Evolutionary conservation across 1,139 yeast species (phyloP).

Genomic region (Geotrichum cucujoidarum): DNA sequence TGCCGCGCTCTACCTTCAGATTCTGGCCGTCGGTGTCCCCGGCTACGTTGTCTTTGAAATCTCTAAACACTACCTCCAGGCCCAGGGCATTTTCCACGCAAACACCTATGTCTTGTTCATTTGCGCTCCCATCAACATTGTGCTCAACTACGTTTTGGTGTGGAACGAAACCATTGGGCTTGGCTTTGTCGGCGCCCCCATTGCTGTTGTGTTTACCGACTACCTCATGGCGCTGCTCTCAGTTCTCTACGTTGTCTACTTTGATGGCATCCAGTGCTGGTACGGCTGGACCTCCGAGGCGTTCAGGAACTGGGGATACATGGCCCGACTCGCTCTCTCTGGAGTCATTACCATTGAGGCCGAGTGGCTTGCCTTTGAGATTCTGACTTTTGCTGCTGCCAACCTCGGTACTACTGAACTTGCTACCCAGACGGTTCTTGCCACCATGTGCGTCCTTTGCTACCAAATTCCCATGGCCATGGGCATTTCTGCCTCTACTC

Average conservation of each 20-base stretch:
- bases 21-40: conserved; percentile 72
- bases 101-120: conserved; percentile 71
- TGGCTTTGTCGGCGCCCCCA: conserved; percentile 65
- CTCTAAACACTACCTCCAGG: conserved; percentile 76
- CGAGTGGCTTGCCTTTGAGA: conserved; percentile 80
- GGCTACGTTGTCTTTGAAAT: conserved; percentile 80
- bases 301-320: conserved; percentile 52
- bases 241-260: conserved; percentile 47
- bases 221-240: conserved; percentile 57
- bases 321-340: conserved; percentile 65
- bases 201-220: conserved; percentile 56
- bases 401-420: conserved; percentile 73
- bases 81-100: conserved; percentile 90
- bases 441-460: conserved; percentile 70
- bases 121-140: conserved; percentile 74
- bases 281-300: conserved; percentile 50
- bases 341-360: conserved; percentile 84
- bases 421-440: conserved; percentile 84
- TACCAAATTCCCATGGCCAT: conserved; percentile 86
- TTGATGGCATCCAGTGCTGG: conserved; percentile 73
- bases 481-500: conserved; percentile 77
- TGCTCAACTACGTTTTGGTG: conserved; percentile 68
- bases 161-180: conserved; percentile 62
- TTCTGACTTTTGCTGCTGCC: conserved; percentile 64
- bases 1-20: conserved; percentile 60